Evolutionary conservation across 805 yeast genomes (phyloP), one percentile per base, ranked within the genome.

Genomic region (Candida sonorensis): DNA sequence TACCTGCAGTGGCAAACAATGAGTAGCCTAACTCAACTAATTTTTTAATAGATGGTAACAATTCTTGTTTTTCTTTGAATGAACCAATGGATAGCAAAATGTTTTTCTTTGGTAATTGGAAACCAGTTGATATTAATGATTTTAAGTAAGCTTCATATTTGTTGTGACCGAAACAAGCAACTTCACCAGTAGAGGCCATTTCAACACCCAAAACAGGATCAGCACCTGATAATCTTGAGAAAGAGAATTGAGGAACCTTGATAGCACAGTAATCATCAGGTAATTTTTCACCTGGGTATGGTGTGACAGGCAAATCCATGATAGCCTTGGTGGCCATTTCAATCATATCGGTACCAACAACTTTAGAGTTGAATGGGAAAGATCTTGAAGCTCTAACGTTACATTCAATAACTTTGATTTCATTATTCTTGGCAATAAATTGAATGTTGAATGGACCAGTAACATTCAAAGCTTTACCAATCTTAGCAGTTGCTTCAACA

Each of bases 361-460:
- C 98, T 72, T 92, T 92, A 30, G 97, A 90, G 23, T 90, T 96
- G 59, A 92, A 92, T 60, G 98, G 98, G 90, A 92, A 92, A 11
- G 97, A 90, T 62, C 98, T 79, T 6, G 97, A 90, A 32, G 98
- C 98, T 65, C 98, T 83, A 50, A 92, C 83, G 64, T 92, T 92
- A 76, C 98, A 92, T 67, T 92, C 98, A 59, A 92, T 92, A 39
- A 92, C 98, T 73, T 92, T 92, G 55, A 88, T 68, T 30, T 77
- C 75, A 38, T 72, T 69, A 46, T 75, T 67, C 43, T 72, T 77
- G 38, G 80, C 77, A 61, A 92, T 92, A 57, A 92, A 80, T 69
- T 92, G 97, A 94, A 90, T 94, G 68, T 90, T 90, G 75, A 83
- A 90, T 17, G 98, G 98, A 52, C 98, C 98, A 28, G 97, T 85